These are phyloP conservation scores for Neonectria coccinea DNA, from an alignment of 2,329 filamentous ascomycete species.

Conservation along the genomic window DNA sequence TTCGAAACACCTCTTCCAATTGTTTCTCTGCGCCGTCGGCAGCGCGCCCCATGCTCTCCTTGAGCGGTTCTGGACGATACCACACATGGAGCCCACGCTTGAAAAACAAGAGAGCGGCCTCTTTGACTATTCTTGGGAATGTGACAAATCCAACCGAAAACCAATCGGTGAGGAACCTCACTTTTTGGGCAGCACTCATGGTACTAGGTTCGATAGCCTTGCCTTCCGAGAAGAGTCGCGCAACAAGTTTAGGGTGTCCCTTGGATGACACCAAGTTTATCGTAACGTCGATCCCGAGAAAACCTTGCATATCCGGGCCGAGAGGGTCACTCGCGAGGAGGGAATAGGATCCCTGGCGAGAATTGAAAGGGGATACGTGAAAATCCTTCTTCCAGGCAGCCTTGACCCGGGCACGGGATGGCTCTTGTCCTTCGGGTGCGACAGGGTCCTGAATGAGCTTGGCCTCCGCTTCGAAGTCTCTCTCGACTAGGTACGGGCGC, in stretches of 20 bases:
- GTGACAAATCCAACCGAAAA: constrained; percentile 76
- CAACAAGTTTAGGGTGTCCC: constrained; percentile 69
- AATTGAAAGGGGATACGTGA: constrained; percentile 82
- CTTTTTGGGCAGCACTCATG: constrained; percentile 57
- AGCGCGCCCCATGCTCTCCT: constrained; percentile 64
- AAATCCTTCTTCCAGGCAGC: constrained; percentile 76
- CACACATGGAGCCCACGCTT: constrained; percentile 70
- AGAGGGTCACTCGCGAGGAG: constrained; percentile 62
- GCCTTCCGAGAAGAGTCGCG: constrained; percentile 67
- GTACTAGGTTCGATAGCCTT: constrained; percentile 61
- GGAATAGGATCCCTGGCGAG: constrained; percentile 66
- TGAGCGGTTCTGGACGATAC: constrained; percentile 72
- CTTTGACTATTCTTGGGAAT: constrained; percentile 72
- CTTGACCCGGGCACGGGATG: constrained; percentile 52
- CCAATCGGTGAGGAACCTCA: constrained; percentile 66
- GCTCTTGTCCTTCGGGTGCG: background rate
- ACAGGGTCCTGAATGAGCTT: constrained; percentile 22
- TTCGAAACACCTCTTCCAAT: constrained; percentile 61
- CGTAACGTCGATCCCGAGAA: constrained; percentile 65
- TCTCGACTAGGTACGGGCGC: constrained; percentile 53
- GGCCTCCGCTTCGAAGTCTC: constrained; percentile 43
- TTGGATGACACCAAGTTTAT: constrained; percentile 72
- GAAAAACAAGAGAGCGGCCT: constrained; percentile 70
- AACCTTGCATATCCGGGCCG: constrained; percentile 51
- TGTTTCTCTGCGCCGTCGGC: constrained; percentile 62